Evolutionary conservation across 192 early-diverging fungal genomes (phyloP).

Genomic region (Linnemannia hyalina): DNA sequence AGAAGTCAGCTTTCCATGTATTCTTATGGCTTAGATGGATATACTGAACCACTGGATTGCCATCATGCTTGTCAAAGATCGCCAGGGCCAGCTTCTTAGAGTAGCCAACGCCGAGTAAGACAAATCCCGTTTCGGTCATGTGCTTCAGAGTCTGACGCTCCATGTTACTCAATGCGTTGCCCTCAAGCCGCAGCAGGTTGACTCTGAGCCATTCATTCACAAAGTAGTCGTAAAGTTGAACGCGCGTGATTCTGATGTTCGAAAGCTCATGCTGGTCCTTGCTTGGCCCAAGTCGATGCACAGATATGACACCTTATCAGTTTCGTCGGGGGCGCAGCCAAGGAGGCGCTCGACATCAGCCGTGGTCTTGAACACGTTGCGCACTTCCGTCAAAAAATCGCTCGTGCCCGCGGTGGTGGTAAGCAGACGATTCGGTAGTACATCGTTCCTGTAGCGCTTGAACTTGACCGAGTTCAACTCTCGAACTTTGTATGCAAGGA

Average conservation of each 20-base stretch:
- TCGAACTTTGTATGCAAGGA: constrained; percentile 15
- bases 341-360: constrained; percentile 15
- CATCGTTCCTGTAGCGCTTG: constrained; percentile 16
- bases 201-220: not conserved
- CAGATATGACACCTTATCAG: constrained; percentile 2
- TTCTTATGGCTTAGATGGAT: not conserved
- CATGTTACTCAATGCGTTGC: not conserved
- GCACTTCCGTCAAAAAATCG: constrained; percentile 22
- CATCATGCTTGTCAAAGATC: constrained; percentile 9
- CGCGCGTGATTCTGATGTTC: not conserved
- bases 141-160: not conserved
- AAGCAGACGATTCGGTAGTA: constrained; percentile 23
- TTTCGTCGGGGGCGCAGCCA: constrained; percentile 10
- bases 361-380: constrained; percentile 22
- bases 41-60: constrained; percentile 13
- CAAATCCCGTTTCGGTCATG: not conserved
- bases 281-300: constrained; percentile 19
- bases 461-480: constrained; percentile 27
- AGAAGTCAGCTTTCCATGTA: constrained; percentile 8
- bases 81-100: not conserved
- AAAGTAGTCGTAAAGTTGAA: constrained; percentile 11
- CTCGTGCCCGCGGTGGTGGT: constrained; percentile 18
- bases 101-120: not conserved
- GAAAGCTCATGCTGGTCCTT: not conserved
- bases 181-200: not conserved